Percentiles rank a stretch among this genome's conserved stretches.
phyloP scores from a whole-genome alignment of 345 rosid genomes.

The Rhodomyrtus tomentosa region DNA sequence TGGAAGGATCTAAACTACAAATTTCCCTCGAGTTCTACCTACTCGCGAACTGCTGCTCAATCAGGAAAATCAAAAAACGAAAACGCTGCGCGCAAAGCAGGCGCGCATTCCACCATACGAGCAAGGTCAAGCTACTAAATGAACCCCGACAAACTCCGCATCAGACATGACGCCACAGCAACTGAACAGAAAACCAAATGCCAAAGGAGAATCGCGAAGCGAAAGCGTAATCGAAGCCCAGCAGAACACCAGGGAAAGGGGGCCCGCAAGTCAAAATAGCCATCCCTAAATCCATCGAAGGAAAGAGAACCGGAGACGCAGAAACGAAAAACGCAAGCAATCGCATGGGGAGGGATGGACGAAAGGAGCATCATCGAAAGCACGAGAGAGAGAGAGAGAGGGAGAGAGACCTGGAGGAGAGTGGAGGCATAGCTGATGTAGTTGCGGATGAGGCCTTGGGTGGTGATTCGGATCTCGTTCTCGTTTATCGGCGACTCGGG shows the following conservation, averaged over 20 bases:
- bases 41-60: not conserved
- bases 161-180: not conserved
- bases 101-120: not conserved
- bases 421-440: constrained; percentile 78
- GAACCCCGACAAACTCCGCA: not conserved
- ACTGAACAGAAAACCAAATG: not conserved
- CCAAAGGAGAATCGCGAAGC: not conserved
- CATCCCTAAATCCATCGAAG: not conserved
- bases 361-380: not conserved
- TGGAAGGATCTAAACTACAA: not conserved
- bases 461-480: constrained; percentile 95
- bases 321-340: not conserved
- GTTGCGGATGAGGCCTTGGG: constrained; percentile 72
- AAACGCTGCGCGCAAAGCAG: not conserved
- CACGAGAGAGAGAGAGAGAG: constrained; percentile 12
- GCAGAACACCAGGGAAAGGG: not conserved
- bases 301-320: not conserved
- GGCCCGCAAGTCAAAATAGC: too few relatives aligned
- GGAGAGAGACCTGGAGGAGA: constrained; percentile 53
- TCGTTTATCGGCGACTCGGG: constrained; percentile 70
- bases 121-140: not conserved
- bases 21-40: not conserved
- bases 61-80: not conserved
- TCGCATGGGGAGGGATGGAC: not conserved
- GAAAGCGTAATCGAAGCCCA: not conserved